Conservation (phyloP, 176 grass and related monocot genomes). For the Carex pumila region DNA sequence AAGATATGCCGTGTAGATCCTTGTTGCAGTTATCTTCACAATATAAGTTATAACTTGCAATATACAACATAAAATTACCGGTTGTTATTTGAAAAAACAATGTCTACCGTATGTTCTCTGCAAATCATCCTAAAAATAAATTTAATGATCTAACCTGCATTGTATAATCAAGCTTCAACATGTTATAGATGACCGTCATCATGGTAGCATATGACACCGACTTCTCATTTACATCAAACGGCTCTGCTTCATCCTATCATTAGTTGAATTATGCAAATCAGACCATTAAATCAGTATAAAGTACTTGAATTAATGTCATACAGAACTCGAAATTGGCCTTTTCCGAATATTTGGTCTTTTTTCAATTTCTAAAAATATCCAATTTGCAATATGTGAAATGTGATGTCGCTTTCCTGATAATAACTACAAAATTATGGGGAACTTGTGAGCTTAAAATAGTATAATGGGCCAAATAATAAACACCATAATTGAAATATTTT, state of each 20-base stretch:
- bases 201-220: constrained; percentile 19
- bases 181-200: constrained; percentile 38
- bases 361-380: too few relatives aligned
- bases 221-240: constrained; percentile 20
- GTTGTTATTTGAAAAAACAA: neutral
- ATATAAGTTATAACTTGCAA: neutral
- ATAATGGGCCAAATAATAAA: too few relatives aligned
- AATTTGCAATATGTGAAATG: too few relatives aligned
- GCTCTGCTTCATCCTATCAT: constrained; percentile 24
- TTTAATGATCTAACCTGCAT: constrained; percentile 41
- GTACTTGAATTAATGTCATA: neutral
- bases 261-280: constrained; percentile 9
- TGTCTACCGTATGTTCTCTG: neutral
- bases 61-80: neutral
- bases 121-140: neutral
- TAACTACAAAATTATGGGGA: too few relatives aligned
- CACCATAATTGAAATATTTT: too few relatives aligned
- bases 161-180: constrained; percentile 61
- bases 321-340: too few relatives aligned
- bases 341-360: too few relatives aligned
- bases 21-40: neutral
- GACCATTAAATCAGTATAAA: neutral
- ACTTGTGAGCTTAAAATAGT: too few relatives aligned
- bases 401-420: too few relatives aligned
- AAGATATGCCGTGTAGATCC: too few relatives aligned